A percentile compares a stretch with the other conserved stretches of the same genome.
Conservation (phyloP, 495 filamentous ascomycete species). For the Durotheca rogersii region DNA sequence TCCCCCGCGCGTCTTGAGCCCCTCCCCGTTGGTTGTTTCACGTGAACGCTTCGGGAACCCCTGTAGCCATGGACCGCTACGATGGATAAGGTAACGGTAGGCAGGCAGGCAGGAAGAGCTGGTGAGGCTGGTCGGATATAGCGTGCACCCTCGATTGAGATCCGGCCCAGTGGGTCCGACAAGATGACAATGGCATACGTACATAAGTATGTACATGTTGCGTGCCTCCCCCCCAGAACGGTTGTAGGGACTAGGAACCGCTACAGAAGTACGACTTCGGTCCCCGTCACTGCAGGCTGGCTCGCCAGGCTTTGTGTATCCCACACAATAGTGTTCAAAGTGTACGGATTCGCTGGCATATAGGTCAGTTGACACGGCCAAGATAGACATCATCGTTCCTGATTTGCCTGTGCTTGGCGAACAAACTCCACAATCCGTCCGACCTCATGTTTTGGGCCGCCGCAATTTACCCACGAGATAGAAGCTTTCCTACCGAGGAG, state of each 20-base stretch:
- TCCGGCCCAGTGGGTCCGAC: conserved; percentile 25
- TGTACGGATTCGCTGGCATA: conserved; percentile 25
- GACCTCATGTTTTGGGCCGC: conserved; percentile 15
- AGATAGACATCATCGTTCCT: conserved; percentile 10
- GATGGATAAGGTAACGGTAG: neutral
- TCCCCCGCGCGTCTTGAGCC: neutral
- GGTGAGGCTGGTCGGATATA: conserved; percentile 15
- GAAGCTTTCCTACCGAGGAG: conserved; percentile 6
- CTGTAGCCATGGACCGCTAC: conserved; percentile 9
- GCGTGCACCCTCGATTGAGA: no score
- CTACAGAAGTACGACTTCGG: neutral
- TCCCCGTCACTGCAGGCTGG: conserved; percentile 2
- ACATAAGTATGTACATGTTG: neutral
- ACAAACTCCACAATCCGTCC: conserved; percentile 21
- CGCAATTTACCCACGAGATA: conserved; percentile 18
- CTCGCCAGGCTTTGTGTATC: conserved; percentile 24
- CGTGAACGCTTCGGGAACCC: conserved; percentile 18
- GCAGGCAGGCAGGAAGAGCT: neutral
- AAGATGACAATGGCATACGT: neutral
- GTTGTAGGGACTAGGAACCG: neutral
- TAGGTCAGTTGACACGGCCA: conserved; percentile 31
- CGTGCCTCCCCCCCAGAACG: neutral
- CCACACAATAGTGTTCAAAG: conserved; percentile 21
- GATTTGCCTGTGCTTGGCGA: conserved; percentile 20
- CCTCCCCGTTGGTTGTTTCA: conserved; percentile 8